Base-by-base conservation (phyloP, 768 basidiomycete genomes). In the Suillus subaureus region DNA sequence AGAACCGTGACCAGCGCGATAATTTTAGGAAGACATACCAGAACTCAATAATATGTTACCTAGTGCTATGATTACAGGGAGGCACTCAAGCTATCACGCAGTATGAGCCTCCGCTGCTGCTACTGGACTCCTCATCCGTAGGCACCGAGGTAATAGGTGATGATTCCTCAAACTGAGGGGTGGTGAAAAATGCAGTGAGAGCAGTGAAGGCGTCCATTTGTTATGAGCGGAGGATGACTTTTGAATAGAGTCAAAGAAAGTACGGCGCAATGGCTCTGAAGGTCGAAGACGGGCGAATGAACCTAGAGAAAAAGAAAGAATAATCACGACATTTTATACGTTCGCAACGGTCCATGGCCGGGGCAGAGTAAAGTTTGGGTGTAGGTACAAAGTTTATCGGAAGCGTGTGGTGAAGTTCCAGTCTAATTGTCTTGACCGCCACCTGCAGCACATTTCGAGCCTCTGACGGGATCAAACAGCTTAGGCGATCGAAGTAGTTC, bases 201-300 rank as follows among this genome's bases (percentile, higher is more conserved):
- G 64, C 31, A 15, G 61, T 62, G 49, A 66, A 66, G 47, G 64
- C 51, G 13, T 66, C 64, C 64, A 64, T 65, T 54, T 13, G 31
- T 37, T 49, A n/a, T 39, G 16, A 12, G 43, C 26, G 28, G 33
- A 37, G 35, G 35, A 49, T n/a, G 58, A 39, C 51, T 49, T 51
- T 37, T 66, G 35, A 35, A 45, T 23, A 12, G 61, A 31, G 26
- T 23, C 16, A 28, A 37, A 37, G 21, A 9, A 39, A 62, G 7
- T 21, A 62, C 21, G 61, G 45, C 33, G 31, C 64, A 56, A 56
- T 37, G 63, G 62, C 39, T 55, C 54, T 62, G 64, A 66, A 62
- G 64, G 42, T 52, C 37, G 39, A 55, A 63, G 21, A 39, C 11
- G 52, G 61, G 52, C 39, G 26, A 63, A 52, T 63, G 40, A 40